Conservation (phyloP, 208 protist species). For the Acanthamoeba quina region DNA sequence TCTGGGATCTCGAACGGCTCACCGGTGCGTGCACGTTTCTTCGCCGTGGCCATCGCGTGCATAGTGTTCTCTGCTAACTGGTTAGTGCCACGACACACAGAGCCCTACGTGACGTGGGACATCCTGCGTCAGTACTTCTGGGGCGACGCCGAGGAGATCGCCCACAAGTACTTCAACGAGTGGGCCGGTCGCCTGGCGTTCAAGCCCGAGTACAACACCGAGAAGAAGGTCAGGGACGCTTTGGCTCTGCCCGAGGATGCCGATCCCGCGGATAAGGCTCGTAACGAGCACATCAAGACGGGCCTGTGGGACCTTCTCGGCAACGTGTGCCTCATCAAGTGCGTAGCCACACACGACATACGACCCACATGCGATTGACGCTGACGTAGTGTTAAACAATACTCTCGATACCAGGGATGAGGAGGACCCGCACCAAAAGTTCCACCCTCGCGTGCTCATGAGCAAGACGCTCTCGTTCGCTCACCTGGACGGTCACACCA, state of each 20-base stretch:
- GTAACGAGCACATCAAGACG: conserved; percentile 44
- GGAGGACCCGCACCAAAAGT: conserved; percentile 75
- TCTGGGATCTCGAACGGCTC: conserved; percentile 84
- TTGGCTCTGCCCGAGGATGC: conserved; percentile 43
- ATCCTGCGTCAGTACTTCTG: conserved; percentile 77
- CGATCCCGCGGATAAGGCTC: background rate
- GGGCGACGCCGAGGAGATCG: conserved; percentile 71
- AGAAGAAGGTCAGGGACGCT: conserved; percentile 75
- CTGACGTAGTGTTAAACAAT: background rate
- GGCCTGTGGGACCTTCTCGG: conserved; percentile 70
- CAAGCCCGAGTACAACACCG: conserved; percentile 80
- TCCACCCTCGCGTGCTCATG: conserved; percentile 85
- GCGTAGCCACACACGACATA: background rate
- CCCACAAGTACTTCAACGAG: conserved; percentile 75
- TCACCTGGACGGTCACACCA: conserved; percentile 72
- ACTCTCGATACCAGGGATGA: conserved; percentile 28
- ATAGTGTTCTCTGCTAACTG: too few relatives aligned
- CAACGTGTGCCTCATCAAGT: conserved; percentile 81
- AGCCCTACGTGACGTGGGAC: conserved; percentile 82
- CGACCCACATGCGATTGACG: background rate
- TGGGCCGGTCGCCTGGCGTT: conserved; percentile 68
- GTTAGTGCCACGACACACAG: background rate
- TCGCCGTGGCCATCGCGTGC: too few relatives aligned
- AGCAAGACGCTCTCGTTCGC: conserved; percentile 82
- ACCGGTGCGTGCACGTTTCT: conserved; percentile 45